phyloP scores from a whole-genome alignment of 2,329 filamentous ascomycete genomes.

The Chalara sp. region DNA sequence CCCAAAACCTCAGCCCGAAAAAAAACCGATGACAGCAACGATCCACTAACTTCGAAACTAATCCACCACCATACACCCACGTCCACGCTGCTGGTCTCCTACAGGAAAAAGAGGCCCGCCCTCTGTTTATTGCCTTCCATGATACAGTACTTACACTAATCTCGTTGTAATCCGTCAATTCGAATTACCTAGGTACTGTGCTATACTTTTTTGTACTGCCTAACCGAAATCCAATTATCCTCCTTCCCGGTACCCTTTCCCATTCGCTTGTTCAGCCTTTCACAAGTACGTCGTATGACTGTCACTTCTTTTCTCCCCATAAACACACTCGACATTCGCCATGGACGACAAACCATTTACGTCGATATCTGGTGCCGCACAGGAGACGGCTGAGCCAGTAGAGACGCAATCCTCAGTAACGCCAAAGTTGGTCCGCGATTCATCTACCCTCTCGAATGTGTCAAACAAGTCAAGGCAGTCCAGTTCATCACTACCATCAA shows the following conservation, averaged over 20 bases:
- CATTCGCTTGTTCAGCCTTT: conserved; percentile 7
- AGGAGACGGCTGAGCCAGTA: conserved; percentile 10
- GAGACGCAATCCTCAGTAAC: conserved; percentile 1
- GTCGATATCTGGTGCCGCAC: conserved; percentile 3
- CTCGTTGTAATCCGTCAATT: neutral
- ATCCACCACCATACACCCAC: neutral
- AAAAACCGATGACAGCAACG: no score
- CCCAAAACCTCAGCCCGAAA: no score
- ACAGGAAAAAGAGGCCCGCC: neutral
- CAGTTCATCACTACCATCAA: conserved; percentile 10
- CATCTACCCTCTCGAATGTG: conserved; percentile 17
- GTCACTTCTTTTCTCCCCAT: neutral
- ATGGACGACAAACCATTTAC: conserved; percentile 11
- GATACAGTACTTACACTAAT: neutral
- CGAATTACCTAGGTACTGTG: neutral
- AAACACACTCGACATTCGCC: conserved; percentile 1
- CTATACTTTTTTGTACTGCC: neutral
- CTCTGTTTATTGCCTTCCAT: neutral
- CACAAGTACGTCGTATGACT: neutral
- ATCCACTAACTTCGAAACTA: no score
- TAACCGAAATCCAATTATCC: no score
- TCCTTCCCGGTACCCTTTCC: no score
- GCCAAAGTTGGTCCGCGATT: conserved; percentile 14
- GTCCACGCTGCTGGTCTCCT: neutral
- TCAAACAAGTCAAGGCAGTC: conserved; percentile 13